Evolutionary conservation across 1,284 basidiomycete species (phyloP).

Genomic region (Ustilago esculenta): DNA sequence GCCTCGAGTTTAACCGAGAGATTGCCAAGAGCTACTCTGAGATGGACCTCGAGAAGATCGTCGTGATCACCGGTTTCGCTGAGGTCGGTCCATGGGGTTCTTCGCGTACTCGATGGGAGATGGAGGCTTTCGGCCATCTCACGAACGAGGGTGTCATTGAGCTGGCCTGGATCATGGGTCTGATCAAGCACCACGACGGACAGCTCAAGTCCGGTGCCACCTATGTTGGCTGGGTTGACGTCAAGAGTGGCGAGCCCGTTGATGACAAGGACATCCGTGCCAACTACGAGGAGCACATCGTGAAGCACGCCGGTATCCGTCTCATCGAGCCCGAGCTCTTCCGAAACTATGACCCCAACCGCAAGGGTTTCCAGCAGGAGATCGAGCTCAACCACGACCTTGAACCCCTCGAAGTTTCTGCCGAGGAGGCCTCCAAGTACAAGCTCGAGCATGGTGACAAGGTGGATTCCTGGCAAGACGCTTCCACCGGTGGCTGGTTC

Average conservation of each 20-base stretch:
- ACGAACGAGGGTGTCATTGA: constrained; percentile 93
- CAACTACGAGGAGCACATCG: constrained; percentile 93
- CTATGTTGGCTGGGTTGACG: constrained; percentile 97
- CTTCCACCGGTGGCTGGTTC: constrained; percentile 82
- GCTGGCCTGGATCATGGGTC: constrained; percentile 99
- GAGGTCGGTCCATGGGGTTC: constrained; percentile 99
- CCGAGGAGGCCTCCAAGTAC: constrained; percentile 91
- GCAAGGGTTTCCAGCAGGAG: constrained; percentile 96
- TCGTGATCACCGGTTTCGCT: constrained; percentile 94
- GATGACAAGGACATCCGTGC: constrained; percentile 96
- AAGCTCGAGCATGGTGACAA: constrained; percentile 96
- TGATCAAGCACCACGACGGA: constrained; percentile 97
- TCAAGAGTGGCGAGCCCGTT: constrained; percentile 92
- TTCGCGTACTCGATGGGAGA: constrained; percentile 96
- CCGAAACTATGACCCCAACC: constrained; percentile 95
- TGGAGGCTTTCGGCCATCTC: constrained; percentile 61
- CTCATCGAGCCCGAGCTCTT: constrained; percentile 97
- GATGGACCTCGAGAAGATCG: constrained; percentile 92
- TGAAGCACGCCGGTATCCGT: constrained; percentile 91
- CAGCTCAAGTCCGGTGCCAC: constrained; percentile 81
- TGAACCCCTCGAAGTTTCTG: constrained; percentile 91
- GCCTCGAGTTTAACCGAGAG: constrained; percentile 73
- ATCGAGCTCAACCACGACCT: constrained; percentile 95
- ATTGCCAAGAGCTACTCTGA: constrained; percentile 70
- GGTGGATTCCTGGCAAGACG: constrained; percentile 91